A percentile compares a stretch with the other conserved stretches of the same genome.
These are phyloP conservation scores for Cercophora sp. DNA, from an alignment of 495 filamentous ascomycete genomes.

Conservation along the genomic window DNA sequence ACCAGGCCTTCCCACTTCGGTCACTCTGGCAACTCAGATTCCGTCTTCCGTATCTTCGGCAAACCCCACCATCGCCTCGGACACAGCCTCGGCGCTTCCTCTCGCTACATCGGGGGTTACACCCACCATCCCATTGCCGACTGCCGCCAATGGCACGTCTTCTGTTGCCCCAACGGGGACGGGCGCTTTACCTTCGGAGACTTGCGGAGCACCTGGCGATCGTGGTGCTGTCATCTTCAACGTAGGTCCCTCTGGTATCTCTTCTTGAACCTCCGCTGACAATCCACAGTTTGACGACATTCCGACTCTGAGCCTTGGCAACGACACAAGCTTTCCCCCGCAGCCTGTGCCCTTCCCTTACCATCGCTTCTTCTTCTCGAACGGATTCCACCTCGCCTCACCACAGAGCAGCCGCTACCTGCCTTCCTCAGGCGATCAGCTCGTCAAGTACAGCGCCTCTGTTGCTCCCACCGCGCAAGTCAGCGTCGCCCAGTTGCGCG, in stretches of 20 bases:
- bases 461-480: constrained; percentile 28
- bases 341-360: constrained; percentile 36
- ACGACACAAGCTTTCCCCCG: constrained; percentile 16
- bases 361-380: constrained; percentile 39
- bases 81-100: neutral
- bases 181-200: neutral
- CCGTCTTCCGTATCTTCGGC: neutral
- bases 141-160: constrained; percentile 1
- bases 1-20: neutral
- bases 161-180: neutral
- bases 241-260: neutral
- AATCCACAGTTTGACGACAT: constrained; percentile 38
- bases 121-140: neutral
- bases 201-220: constrained; percentile 31
- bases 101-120: neutral
- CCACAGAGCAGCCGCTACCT: constrained; percentile 22
- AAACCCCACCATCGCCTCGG: neutral
- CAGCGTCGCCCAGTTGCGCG: constrained; percentile 30
- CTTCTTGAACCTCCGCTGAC: constrained; percentile 6
- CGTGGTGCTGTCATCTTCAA: constrained; percentile 28
- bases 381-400: constrained; percentile 34
- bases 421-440: constrained; percentile 36
- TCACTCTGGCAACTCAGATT: neutral
- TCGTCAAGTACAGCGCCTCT: constrained; percentile 33
- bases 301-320: constrained; percentile 18